phyloP scores from a whole-genome alignment of 2,329 filamentous ascomycete species.

The Ophiocordyceps camponoti-rufipedis region DNA sequence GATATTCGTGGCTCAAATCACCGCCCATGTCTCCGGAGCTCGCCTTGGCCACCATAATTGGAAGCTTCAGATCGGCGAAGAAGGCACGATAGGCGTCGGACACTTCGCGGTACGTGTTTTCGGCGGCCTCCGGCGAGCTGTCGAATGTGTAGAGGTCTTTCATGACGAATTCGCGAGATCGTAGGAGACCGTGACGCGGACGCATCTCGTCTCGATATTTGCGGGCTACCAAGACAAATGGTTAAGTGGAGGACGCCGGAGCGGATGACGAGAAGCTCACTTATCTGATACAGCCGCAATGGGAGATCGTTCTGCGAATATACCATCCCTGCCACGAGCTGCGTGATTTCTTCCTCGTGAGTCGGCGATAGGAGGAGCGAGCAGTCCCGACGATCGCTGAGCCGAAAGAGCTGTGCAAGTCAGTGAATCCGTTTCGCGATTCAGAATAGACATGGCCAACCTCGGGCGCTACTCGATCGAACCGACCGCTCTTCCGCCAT shows the following conservation, averaged over 20 bases:
- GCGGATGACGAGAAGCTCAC: slow-evolving; percentile 23
- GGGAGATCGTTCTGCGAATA: slow-evolving; percentile 78
- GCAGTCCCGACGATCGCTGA: slow-evolving; percentile 60
- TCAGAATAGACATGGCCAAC: slow-evolving; percentile 19
- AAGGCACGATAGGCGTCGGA: slow-evolving; percentile 55
- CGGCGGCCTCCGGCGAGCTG: slow-evolving; percentile 42
- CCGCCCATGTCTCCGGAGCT: slow-evolving; percentile 96
- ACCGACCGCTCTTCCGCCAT: slow-evolving; percentile 69
- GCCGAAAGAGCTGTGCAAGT: slow-evolving; percentile 50
- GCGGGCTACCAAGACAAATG: slow-evolving; percentile 33
- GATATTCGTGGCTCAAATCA: slow-evolving; percentile 84
- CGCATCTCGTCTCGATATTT: slow-evolving; percentile 91
- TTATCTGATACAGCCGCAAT: slow-evolving; percentile 76
- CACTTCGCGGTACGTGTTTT: slow-evolving; percentile 65
- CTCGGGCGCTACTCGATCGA: slow-evolving; percentile 56
- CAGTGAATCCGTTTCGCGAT: background rate
- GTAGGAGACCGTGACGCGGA: slow-evolving; percentile 71
- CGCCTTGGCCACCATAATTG: slow-evolving; percentile 70
- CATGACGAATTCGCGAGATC: slow-evolving; percentile 88
- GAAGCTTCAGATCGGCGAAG: slow-evolving; percentile 68
- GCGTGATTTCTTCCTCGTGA: slow-evolving; percentile 91
- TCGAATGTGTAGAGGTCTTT: slow-evolving; percentile 98
- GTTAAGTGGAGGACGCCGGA: slow-evolving; percentile 2
- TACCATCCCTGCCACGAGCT: slow-evolving; percentile 52
- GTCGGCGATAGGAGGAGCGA: slow-evolving; percentile 73